Conservation (phyloP, 1,284 basidiomycete genomes). For the Chiua sp. region DNA sequence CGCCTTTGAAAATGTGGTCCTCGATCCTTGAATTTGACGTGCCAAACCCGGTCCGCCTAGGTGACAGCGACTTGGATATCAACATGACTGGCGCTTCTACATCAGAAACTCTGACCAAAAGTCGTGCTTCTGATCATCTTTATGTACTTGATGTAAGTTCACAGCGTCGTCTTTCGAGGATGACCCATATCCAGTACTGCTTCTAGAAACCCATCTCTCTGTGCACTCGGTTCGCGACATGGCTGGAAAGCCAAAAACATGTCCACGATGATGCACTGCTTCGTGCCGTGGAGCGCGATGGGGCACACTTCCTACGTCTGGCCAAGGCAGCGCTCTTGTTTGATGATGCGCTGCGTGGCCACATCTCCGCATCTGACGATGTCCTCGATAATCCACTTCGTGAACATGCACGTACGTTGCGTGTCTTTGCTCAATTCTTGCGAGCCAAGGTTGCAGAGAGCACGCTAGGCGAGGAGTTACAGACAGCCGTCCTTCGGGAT, state of each 20-base stretch:
- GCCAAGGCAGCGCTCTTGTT: slow-evolving; percentile 23
- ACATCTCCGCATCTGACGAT: not conserved
- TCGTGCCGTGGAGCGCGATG: slow-evolving; percentile 26
- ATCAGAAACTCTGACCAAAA: no score
- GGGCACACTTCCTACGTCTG: slow-evolving; percentile 15
- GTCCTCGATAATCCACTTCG: not conserved
- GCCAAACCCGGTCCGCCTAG: no score
- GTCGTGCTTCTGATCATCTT: not conserved
- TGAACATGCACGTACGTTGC: slow-evolving; percentile 20
- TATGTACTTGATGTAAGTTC: slow-evolving; percentile 19
- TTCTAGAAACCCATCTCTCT: slow-evolving; percentile 17
- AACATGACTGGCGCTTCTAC: no score
- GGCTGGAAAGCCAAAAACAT: slow-evolving; percentile 21
- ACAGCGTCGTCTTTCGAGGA: not conserved
- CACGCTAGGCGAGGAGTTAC: slow-evolving; percentile 20
- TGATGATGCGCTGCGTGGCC: slow-evolving; percentile 18
- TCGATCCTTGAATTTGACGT: no score
- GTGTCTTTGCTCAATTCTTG: slow-evolving; percentile 21
- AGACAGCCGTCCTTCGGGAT: slow-evolving; percentile 29
- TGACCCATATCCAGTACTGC: not conserved
- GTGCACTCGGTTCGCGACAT: slow-evolving; percentile 22
- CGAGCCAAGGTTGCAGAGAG: slow-evolving; percentile 14
- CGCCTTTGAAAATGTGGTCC: no score
- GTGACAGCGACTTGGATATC: no score
- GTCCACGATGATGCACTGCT: slow-evolving; percentile 5